Conservation (phyloP, 2,329 filamentous ascomycete species). For the Trichoderma afroharzianum region DNA sequence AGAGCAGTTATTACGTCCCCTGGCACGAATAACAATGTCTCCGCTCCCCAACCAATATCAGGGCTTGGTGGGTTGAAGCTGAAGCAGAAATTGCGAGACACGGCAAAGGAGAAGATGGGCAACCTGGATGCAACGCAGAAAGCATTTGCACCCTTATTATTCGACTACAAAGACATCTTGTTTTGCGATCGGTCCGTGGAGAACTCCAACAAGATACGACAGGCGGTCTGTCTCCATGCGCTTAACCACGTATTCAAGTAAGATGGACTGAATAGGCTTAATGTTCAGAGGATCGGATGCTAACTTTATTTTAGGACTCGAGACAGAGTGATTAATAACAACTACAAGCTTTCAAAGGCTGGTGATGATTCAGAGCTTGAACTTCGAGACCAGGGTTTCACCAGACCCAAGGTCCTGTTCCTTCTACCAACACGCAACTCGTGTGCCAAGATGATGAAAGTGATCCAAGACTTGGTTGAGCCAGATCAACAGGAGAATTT, state of each 20-base stretch:
- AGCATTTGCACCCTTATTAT: slow-evolving; percentile 66
- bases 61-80: slow-evolving; percentile 53
- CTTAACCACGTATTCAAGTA: slow-evolving; percentile 90
- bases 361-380: slow-evolving; percentile 64
- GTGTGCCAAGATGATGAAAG: slow-evolving; percentile 73
- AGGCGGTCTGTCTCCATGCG: slow-evolving; percentile 74
- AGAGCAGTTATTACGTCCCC: slow-evolving; percentile 48
- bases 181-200: slow-evolving; percentile 67
- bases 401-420: slow-evolving; percentile 87
- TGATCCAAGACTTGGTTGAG: slow-evolving; percentile 69
- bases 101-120: slow-evolving; percentile 50
- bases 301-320: slow-evolving; percentile 57
- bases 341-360: slow-evolving; percentile 68
- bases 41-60: slow-evolving; percentile 32
- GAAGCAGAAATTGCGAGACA: slow-evolving; percentile 65
- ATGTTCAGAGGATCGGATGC: background rate
- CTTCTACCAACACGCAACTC: slow-evolving; percentile 85
- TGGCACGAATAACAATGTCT: slow-evolving; percentile 32
- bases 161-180: slow-evolving; percentile 77
- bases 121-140: slow-evolving; percentile 61
- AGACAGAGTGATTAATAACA: slow-evolving; percentile 90
- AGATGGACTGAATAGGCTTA: slow-evolving; percentile 23
- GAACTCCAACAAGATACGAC: slow-evolving; percentile 67
- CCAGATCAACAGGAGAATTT: slow-evolving; percentile 94
- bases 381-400: slow-evolving; percentile 90